Evolutionary conservation across 192 early-diverging fungal species (phyloP).

Genomic region (Rhizophlyctis rosea): DNA sequence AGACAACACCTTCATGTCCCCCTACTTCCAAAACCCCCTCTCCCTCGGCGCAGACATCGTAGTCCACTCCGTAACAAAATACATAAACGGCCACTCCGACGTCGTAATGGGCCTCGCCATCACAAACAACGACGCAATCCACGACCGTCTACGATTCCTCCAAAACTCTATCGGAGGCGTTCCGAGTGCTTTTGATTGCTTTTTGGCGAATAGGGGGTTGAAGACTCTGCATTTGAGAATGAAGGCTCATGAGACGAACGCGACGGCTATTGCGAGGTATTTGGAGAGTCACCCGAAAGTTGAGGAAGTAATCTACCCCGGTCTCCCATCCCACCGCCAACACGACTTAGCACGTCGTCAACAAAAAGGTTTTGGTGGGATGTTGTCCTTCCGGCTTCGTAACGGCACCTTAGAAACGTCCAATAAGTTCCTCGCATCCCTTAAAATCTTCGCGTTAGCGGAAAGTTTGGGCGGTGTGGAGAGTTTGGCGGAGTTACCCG

Average conservation of each 20-base stretch:
- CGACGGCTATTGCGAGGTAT: slow-evolving; percentile 75
- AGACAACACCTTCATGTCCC: slow-evolving; percentile 99
- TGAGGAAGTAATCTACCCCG: slow-evolving; percentile 89
- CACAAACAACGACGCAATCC: slow-evolving; percentile 71
- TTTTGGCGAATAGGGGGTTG: slow-evolving; percentile 88
- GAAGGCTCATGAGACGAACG: slow-evolving; percentile 84
- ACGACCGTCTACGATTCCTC: slow-evolving; percentile 78
- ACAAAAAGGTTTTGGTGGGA: slow-evolving; percentile 91
- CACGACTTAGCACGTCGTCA: slow-evolving; percentile 88
- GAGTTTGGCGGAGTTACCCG: slow-evolving; percentile 88
- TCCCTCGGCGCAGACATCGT: slow-evolving; percentile 93
- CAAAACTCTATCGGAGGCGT: slow-evolving; percentile 98
- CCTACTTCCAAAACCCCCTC: slow-evolving; percentile 89
- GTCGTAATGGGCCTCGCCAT: slow-evolving; percentile 95
- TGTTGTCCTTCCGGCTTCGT: slow-evolving; percentile 92
- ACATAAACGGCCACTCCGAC: slow-evolving; percentile 98
- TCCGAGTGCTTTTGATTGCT: slow-evolving; percentile 96
- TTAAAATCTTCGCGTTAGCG: slow-evolving; percentile 88
- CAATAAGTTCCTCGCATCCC: slow-evolving; percentile 77
- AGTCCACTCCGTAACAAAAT: slow-evolving; percentile 97
- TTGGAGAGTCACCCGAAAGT: slow-evolving; percentile 71
- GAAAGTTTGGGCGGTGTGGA: slow-evolving; percentile 97
- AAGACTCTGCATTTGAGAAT: slow-evolving; percentile 96
- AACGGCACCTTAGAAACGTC: slow-evolving; percentile 69
- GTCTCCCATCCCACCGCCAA: slow-evolving; percentile 84